Evolutionary conservation across 1,284 basidiomycete species (phyloP), one percentile per base, ranked within the genome.

Genomic region (Mycosarcoma mackinlayi): DNA sequence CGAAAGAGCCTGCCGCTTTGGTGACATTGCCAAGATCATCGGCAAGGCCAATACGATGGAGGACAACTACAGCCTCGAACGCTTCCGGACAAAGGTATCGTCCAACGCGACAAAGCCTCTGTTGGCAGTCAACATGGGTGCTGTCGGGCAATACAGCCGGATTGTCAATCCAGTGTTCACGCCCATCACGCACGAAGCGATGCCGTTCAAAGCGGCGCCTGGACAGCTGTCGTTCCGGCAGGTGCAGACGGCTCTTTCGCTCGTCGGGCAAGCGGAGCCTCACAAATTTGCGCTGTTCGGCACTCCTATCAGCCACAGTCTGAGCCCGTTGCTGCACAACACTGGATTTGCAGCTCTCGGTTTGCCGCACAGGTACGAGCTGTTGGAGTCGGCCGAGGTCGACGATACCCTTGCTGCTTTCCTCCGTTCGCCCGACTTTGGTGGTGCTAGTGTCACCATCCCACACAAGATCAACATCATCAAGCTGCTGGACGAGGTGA

Each of bases 271-370:
- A 47, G 85, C 91, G 5, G 90, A 91, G 0, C 72, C 88, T 3
- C 88, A 87, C 69, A 86, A 86, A 51, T 97, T 92, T 85, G 92
- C 88, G 84, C 87, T 98, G 53, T 92, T 98, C 74, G 95, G 95
- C 11, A 89, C 85, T 9, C 95, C 95, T 1, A 95, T 98, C 77
- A 84, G 87, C 0, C 89, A 93, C 67, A 96, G 93, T 3, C 90
- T 94, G 86, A 96, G 93, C 1, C 96, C 96, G 0, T 89, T 90
- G 6, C 84, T 98, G 38, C 96, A 98, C 85, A 98, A 98, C 83
- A 91, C 92, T 0, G 94, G 86, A 0, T 98, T 96, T 83, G 83
- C 87, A 48, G 80, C 86, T 13, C 87, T 98, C 24, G 93, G 93
- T 1, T 85, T 98, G 11, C 94, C 94, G 0, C 86, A 82, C 54